Conservation (phyloP, 768 basidiomycete species). For the Russula virescens region DNA sequence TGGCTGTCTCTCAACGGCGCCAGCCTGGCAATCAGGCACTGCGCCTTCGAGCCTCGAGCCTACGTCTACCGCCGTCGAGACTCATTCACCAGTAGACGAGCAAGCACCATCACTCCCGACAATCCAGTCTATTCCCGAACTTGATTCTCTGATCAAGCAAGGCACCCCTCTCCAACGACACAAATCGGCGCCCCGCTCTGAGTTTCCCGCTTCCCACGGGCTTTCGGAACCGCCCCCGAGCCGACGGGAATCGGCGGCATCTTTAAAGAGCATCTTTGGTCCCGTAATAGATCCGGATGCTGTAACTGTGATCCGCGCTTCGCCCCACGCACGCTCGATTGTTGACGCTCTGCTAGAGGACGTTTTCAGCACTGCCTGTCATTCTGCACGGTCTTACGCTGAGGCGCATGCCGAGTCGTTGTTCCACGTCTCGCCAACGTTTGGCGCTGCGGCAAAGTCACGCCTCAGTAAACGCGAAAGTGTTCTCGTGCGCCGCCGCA, state of each 20-base stretch:
- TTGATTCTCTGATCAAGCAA: constrained; percentile 22
- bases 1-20: constrained; percentile 41
- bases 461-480: constrained; percentile 65
- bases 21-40: constrained; percentile 48
- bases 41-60: constrained; percentile 56
- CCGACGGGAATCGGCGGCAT: constrained; percentile 58
- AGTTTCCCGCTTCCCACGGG: neutral
- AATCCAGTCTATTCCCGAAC: constrained; percentile 31
- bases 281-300: constrained; percentile 47
- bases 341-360: constrained; percentile 78
- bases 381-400: constrained; percentile 62
- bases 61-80: constrained; percentile 24
- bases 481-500: constrained; percentile 57
- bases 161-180: constrained; percentile 3
- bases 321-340: constrained; percentile 55
- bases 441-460: constrained; percentile 49
- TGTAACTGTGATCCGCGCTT: constrained; percentile 61
- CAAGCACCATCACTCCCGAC: constrained; percentile 27
- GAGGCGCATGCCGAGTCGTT: constrained; percentile 57
- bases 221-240: constrained; percentile 16
- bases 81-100: constrained; percentile 9
- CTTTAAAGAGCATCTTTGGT: constrained; percentile 55
- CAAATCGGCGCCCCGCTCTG: constrained; percentile 10
- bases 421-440: constrained; percentile 55
- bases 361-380: constrained; percentile 69